Evolutionary conservation across 805 yeast species (phyloP).

Genomic region (Wickerhamomyces canadensis): DNA sequence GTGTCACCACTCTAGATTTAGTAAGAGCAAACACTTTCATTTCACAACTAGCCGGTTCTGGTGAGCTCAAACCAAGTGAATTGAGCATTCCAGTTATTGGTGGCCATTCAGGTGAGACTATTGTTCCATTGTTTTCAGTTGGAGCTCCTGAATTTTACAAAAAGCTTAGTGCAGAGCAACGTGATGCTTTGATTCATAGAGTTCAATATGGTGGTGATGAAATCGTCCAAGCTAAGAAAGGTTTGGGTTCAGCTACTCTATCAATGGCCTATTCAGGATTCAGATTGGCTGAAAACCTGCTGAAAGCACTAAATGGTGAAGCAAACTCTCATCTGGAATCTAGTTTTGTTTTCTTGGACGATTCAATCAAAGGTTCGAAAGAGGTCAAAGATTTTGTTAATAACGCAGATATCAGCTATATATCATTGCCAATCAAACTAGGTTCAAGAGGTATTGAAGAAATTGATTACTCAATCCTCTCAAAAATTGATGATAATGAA

Average conservation of each 20-base stretch:
- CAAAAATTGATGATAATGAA: conserved; percentile 18
- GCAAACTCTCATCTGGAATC: conserved; percentile 34
- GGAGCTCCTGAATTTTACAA: conserved; percentile 42
- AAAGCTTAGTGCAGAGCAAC: conserved; percentile 34
- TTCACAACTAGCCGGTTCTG: conserved; percentile 15
- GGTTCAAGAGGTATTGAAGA: conserved; percentile 19
- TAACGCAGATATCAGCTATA: conserved; percentile 10
- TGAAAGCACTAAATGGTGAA: conserved; percentile 47
- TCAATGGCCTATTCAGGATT: conserved; percentile 88
- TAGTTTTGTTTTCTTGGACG: conserved; percentile 48
- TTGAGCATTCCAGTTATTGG: conserved; percentile 67
- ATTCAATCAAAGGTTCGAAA: conserved; percentile 20
- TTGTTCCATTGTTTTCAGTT: conserved; percentile 69
- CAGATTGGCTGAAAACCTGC: conserved; percentile 62
- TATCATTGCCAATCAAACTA: conserved; percentile 22
- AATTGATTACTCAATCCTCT: conserved; percentile 17
- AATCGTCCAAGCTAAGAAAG: conserved; percentile 79
- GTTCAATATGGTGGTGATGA: conserved; percentile 88
- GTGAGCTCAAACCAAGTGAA: conserved; percentile 11
- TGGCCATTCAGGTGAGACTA: conserved; percentile 82
- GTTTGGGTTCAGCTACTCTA: conserved; percentile 80
- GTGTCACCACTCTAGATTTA: conserved; percentile 78
- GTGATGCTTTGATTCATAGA: conserved; percentile 63
- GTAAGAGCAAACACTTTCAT: conserved; percentile 64
- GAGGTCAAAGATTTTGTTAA: conserved; percentile 13